Percentiles rank a stretch among this genome's conserved stretches.
Conservation (phyloP, 305 asterid species). For the Withania somnifera region DNA sequence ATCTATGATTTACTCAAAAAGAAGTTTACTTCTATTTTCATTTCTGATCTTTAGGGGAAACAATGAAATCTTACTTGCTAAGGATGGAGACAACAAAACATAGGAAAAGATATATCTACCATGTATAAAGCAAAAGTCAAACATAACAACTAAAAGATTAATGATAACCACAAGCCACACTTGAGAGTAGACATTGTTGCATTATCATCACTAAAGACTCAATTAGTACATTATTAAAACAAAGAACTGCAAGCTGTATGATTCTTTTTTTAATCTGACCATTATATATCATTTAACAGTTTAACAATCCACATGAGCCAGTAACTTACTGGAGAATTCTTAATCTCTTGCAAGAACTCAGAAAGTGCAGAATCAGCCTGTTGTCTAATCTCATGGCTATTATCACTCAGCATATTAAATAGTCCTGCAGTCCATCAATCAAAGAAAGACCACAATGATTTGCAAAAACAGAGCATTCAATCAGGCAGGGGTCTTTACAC, state of each 20-base stretch:
- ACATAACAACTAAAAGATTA: not conserved
- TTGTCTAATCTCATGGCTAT: slow-evolving; percentile 85
- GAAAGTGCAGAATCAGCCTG: slow-evolving; percentile 94
- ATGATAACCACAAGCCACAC: not conserved
- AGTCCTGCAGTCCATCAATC: slow-evolving; percentile 42
- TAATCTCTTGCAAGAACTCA: slow-evolving; percentile 86
- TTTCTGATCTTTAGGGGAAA: not conserved
- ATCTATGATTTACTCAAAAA: not conserved
- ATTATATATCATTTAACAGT: not conserved
- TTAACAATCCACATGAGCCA: not conserved
- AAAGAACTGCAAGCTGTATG: not conserved
- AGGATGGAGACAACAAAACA: not conserved
- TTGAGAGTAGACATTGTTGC: not conserved
- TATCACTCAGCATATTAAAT: slow-evolving; percentile 83
- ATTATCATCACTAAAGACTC: not conserved
- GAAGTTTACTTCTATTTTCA: not conserved
- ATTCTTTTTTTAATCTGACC: not conserved
- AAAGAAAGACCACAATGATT: slow-evolving; percentile 14
- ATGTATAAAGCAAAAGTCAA: not conserved
- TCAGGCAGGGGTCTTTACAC: not conserved
- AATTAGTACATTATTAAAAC: not conserved
- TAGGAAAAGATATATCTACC: not conserved
- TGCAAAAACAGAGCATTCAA: slow-evolving; percentile 4
- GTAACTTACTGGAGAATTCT: slow-evolving; percentile 76
- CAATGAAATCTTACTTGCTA: not conserved